Evolutionary conservation across 1,139 yeast species (phyloP), one percentile per base, ranked within the genome.

Genomic region (Saccharomyces hybrid): DNA sequence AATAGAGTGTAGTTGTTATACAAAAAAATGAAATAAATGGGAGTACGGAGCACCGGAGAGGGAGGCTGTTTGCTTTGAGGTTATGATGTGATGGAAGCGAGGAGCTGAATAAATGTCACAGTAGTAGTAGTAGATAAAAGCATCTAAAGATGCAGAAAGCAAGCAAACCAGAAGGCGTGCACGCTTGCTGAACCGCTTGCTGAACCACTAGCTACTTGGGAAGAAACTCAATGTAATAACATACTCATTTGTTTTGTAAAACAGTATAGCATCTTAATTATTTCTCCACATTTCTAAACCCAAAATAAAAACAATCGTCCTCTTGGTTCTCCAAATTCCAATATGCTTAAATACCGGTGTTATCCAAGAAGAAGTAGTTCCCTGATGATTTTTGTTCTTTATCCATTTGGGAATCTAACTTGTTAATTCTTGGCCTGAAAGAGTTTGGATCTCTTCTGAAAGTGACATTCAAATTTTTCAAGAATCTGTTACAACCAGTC

Each of bases 361-460:
- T 82, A 70, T 91, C 98, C 76, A 93, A 80, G 82, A 93, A 93
- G 84, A 93, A 93, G 76, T 87, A 93, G 77, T 93, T 90, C 59
- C 99, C 99, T 52, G 82, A 71, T 51, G 81, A 69, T 76, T 93
- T 93, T 75, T 93, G 99, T 76, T 93, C 98, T 76, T 86, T 91
- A 74, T 93, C 99, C 96, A 93, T 89, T 79, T 93, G 99, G 55
- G 98, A 91, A 70, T 88, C 98, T 70, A 88, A 77, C 76, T 93
- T 93, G 79, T 93, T 93, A 73, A 93, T 93, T 82, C 99, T 87
- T 68, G 99, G 99, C 77, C 99, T 85, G 81, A 81, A 93, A 56
- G 96, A 88, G 71, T 84, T 88, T 67, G 99, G 98, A 76, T 93
- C 99, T 79, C 99, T 88, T 83, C 99, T 88, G 78, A 93, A 93